These are phyloP conservation scores for Imleria badia DNA, from an alignment of 768 basidiomycete genomes.

Conservation along the genomic window DNA sequence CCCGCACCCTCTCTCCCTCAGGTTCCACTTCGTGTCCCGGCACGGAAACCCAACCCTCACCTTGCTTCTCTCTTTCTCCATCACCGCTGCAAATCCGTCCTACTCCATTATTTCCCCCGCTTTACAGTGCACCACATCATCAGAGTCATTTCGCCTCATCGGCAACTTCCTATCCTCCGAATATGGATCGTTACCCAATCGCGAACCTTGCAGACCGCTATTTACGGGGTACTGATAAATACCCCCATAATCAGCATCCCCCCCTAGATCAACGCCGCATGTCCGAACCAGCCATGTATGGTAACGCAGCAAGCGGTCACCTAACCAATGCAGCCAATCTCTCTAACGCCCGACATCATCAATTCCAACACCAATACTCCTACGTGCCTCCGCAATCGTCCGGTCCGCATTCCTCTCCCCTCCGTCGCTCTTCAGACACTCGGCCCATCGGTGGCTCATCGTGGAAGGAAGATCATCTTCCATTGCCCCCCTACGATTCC, in stretches of 20 bases:
- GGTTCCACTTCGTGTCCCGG: not conserved
- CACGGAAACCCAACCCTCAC: not conserved
- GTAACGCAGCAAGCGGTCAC: constrained; percentile 41
- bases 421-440: constrained; percentile 46
- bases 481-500: constrained; percentile 34
- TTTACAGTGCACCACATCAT: constrained; percentile 43
- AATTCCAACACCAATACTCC: constrained; percentile 42
- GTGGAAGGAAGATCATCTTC: constrained; percentile 33
- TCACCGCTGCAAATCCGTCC: constrained; percentile 44
- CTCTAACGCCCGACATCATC: constrained; percentile 37
- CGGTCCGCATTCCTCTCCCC: constrained; percentile 40
- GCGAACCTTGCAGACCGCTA: constrained; percentile 39
- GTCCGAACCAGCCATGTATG: constrained; percentile 61
- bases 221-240: constrained; percentile 39
- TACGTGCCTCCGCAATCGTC: constrained; percentile 35
- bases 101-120: constrained; percentile 39
- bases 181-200: constrained; percentile 41
- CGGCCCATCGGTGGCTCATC: constrained; percentile 41
- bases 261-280: constrained; percentile 62
- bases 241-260: constrained; percentile 35
- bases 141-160: constrained; percentile 46
- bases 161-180: constrained; percentile 40
- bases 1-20: constrained; percentile 9
- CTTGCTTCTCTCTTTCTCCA: constrained; percentile 40
- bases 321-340: constrained; percentile 34